Evolutionary conservation across 768 basidiomycete species (phyloP), one percentile per base, ranked within the genome.

Genomic region (Pisolithus marmoratus): DNA sequence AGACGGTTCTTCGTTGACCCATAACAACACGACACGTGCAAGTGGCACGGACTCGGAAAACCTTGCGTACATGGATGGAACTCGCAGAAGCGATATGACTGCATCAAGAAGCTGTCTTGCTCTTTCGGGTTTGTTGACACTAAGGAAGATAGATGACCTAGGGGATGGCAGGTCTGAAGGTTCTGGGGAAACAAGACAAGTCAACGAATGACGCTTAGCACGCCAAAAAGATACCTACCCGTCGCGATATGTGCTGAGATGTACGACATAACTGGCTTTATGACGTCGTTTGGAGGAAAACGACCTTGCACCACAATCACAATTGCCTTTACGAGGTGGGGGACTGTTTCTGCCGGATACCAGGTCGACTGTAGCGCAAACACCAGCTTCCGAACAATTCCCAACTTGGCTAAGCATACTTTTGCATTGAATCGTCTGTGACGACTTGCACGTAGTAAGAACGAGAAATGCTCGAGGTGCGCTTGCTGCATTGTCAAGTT

Each of bases 181-280:
- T 43, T 56, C 54, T 63, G 43, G 8, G 43, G 2, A n/a, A 9
- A 40, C 17, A 15, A 1, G 23, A 40, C 17, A 15, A 1, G 23
- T 24, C 11, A 47, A 36, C 40, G 42, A 46, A 48, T 29, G 37
- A 26, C 3, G 11, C 14, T 11, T 29, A 27, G 43, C 53, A 11
- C 4, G 27, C 5, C 23, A 37, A 34, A 48, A 20, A 36, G 17
- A 26, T 6, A 59, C 79, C 50, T 49, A 88, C 89, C 75, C 63
- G 79, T 78, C 54, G 86, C 80, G 12, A 94, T 66, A 62, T 87
- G 87, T 0, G 91, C 88, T 2, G 90, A 88, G 8, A 95, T 71
- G 64, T 90, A 95, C 0, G 91, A 86, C 4, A 92, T 81, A 1
- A 94, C 68, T 0, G 94, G 93, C 61, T 93, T 95, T 60, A 95